Conservation (phyloP, 768 basidiomycete genomes). For the Gymnopilus junonius region DNA sequence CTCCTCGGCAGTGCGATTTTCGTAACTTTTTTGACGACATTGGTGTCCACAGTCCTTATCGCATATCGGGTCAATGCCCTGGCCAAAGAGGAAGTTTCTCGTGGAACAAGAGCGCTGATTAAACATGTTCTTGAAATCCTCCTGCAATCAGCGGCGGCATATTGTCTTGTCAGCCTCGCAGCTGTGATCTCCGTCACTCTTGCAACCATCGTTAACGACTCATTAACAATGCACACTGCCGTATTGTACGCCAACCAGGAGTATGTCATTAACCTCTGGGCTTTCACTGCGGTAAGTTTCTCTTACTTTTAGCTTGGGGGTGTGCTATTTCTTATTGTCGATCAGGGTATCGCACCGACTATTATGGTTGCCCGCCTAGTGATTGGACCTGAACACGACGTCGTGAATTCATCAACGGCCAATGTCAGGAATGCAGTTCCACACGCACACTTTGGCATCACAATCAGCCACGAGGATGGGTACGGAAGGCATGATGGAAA, state of each 20-base stretch:
- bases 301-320: background rate
- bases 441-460: background rate
- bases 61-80: background rate
- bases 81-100: background rate
- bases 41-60: background rate
- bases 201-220: background rate
- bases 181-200: background rate
- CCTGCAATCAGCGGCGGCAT: background rate
- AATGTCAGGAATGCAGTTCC: background rate
- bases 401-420: background rate
- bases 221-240: background rate
- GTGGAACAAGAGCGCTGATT: background rate
- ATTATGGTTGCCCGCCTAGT: background rate
- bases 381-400: background rate
- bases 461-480: background rate
- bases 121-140: background rate
- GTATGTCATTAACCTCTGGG: background rate
- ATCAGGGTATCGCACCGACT: background rate
- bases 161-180: background rate
- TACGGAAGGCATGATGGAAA: background rate
- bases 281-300: background rate
- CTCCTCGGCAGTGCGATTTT: background rate
- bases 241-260: background rate
- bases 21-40: background rate
- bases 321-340: background rate